Evolutionary conservation across 305 asterid genomes (phyloP), one percentile per base, ranked within the genome.

Genomic region (Solanum aculeatissimum): DNA sequence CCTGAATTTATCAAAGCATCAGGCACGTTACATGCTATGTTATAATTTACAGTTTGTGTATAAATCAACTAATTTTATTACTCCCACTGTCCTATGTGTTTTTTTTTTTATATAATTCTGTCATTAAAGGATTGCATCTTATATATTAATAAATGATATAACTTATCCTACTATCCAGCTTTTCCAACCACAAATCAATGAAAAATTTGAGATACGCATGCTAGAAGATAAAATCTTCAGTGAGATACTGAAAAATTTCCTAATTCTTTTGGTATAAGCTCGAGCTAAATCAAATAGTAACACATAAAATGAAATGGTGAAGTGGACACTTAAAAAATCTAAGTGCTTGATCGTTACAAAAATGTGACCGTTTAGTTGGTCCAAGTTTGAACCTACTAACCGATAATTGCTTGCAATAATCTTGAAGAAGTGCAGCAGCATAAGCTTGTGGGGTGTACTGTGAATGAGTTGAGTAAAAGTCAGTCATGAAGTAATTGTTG

Each of bases 401-500:
- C 84, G 92, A 89, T 19, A 95, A 71, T 82, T 95, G 98, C 63
- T 72, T 87, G 9, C 92, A 78, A 72, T 95, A 95, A 71, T 94
- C 98, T 16, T 89, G 94, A 83, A 95, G 83, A 84, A 95, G 98
- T 62, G 97, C 89, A 85, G 90, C 90, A 29, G 98, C 98, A 78
- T 92, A 94, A 51, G 95, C 88, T 77, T 80, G 86, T 13, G 98
- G 97, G 54, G 94, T 94, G 88, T 85, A 95, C 6, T 85, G 85
- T 35, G 92, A 83, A n/a, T 87, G 75, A 14, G 98, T 94, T 9
- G 94, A 84, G 86, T 95, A 95, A 86, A 90, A 95, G 68, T 91
- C 91, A 16, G 87, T 65, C 98, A 95, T 95, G 92, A 94, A 93
- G 62, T 95, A 94, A 71, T 95, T 95, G 94, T 95, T 95, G 87